Evolutionary conservation across 73 alveolate species (phyloP), one percentile per base, ranked within the genome.

Genomic region (Paramecium sexaurelia): DNA sequence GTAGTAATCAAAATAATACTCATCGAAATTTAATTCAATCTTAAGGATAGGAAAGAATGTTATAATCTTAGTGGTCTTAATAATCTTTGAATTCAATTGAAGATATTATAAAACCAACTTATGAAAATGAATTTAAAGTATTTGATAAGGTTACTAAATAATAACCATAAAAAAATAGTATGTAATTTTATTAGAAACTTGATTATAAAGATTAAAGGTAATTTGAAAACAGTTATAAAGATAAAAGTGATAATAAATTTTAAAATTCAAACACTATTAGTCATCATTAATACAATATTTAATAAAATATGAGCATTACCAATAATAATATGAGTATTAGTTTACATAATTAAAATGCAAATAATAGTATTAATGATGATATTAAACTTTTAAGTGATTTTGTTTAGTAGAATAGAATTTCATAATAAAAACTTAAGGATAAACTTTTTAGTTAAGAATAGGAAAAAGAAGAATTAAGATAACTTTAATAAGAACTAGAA

Each of bases 41-140:
- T 61, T 61, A 61, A 61, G 83, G 83, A 26, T 61, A 61, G 3
- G 83, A 61, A 10, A 61, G 39, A 61, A 61, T 61, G 43, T 61
- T 61, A 26, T 61, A 61, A 61, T 61, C 83, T 13, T 61, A 61
- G 17, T 61, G 83, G 83, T 61, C 83, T 22, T 20, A 61, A 19
- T 8, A 61, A 29, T 61, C 83, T 1, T 61, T 61, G 8, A 61
- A 61, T 13, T 61, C 83, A 2, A 7, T 61, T n/a, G 83, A 61
- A 29, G 83, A 61, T 6, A 61, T 61, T 3, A 29, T 61, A 22
- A 61, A 61, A 11, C 43, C 39, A 9, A 9, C 22, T 26, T 61
- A 61, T 26, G 83, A 61, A 3, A 20, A 61, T 61, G 29, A 61
- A 3, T 1, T n/a, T 51, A 51, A 51, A 51, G 15, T 2, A 4